A percentile compares a stretch with the other conserved stretches of the same genome.
Evolutionary conservation across 805 yeast species (phyloP).

Genomic region (Kregervanrija pseudodelftensis): DNA sequence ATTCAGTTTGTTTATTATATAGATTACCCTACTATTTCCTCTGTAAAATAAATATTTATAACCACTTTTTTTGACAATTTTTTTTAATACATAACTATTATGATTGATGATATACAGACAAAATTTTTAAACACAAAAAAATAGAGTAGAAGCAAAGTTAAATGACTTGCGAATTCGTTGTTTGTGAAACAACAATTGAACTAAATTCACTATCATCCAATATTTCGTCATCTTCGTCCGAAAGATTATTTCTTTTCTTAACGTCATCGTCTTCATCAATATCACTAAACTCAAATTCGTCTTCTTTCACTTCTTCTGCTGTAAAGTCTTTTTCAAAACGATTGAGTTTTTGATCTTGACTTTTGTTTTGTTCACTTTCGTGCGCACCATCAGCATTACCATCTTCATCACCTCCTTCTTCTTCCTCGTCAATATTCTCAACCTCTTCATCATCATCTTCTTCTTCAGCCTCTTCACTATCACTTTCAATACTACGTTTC

Average conservation of each 20-base stretch:
- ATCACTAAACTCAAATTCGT: constrained; percentile 10
- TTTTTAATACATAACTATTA: too few relatives aligned
- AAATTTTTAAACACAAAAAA: too few relatives aligned
- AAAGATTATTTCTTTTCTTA: not conserved
- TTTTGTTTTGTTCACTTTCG: constrained; percentile 1
- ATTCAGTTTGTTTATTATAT: not conserved
- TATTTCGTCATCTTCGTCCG: not conserved
- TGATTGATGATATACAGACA: too few relatives aligned
- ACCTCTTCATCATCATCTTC: not conserved
- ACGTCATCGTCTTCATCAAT: constrained; percentile 4
- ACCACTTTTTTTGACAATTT: too few relatives aligned
- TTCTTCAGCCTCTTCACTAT: too few relatives aligned
- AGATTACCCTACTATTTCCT: not conserved
- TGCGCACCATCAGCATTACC: constrained; percentile 2
- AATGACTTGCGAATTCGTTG: too few relatives aligned
- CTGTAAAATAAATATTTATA: too few relatives aligned
- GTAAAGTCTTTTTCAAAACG: constrained; percentile 3
- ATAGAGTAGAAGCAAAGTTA: too few relatives aligned
- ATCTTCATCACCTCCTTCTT: not conserved
- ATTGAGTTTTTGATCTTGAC: constrained; percentile 11
- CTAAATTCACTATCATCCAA: constrained; percentile 4
- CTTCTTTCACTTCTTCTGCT: constrained; percentile 4
- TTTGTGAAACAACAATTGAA: constrained; percentile 5
- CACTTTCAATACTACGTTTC: not conserved
- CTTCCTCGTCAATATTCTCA: constrained; percentile 4